Conservation (phyloP, 2,329 filamentous ascomycete genomes). For the Alternaria tenuissima region DNA sequence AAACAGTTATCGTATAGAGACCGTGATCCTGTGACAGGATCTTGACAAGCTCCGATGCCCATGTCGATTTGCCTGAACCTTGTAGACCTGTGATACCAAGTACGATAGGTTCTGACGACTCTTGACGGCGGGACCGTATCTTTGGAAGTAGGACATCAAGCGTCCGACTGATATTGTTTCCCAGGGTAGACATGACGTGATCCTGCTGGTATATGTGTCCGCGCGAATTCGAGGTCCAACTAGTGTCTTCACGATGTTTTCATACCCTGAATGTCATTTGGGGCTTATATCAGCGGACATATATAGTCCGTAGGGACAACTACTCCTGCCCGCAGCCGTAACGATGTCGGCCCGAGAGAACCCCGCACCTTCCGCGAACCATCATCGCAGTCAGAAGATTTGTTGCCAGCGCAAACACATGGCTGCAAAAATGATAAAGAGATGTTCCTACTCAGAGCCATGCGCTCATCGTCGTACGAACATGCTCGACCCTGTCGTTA, state of each 20-base stretch:
- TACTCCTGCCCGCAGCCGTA: background rate
- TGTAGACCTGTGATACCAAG: conserved; percentile 91
- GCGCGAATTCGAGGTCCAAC: background rate
- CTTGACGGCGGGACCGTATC: conserved; percentile 29
- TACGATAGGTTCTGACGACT: conserved; percentile 72
- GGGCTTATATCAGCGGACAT: background rate
- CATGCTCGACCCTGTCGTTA: conserved; percentile 6
- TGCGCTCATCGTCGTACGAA: conserved; percentile 3
- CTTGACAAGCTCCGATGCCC: conserved; percentile 62
- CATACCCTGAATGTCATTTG: background rate
- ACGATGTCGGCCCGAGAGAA: conserved; percentile 13
- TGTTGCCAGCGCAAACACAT: background rate
- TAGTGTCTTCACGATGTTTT: background rate
- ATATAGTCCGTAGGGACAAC: conserved; percentile 2
- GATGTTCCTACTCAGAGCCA: background rate
- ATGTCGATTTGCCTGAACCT: conserved; percentile 90
- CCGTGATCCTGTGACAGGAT: conserved; percentile 34
- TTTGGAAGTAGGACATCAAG: conserved; percentile 41
- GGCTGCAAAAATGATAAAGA: background rate
- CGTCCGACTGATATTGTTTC: conserved; percentile 39
- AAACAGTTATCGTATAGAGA: conserved; percentile 44
- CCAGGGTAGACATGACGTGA: conserved; percentile 35
- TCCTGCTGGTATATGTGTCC: background rate
- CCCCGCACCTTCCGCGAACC: conserved; percentile 13
- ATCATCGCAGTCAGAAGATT: background rate